Evolutionary conservation across 2,329 filamentous ascomycete species (phyloP), one percentile per base, ranked within the genome.

Genomic region (Alternaria sp.): DNA sequence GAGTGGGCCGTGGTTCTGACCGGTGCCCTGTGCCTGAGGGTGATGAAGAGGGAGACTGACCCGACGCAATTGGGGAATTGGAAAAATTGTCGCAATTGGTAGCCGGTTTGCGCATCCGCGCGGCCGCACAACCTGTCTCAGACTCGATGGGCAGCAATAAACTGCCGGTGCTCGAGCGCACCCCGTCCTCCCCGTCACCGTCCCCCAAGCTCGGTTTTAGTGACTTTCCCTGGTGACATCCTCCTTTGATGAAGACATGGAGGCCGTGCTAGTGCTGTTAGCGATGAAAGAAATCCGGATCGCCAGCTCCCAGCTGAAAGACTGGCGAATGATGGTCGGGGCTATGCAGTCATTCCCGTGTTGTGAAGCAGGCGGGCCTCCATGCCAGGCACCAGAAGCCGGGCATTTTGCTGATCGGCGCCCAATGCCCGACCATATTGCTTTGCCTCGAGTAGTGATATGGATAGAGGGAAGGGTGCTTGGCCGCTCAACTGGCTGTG

Each of bases 341-440:
- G 73, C 72, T 67, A 70, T 73, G 71, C 73, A 68, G 67, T 60
- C 65, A 65, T 53, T 50, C 57, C 45, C 58, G 56, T 53, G 64
- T 49, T 37, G 55, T 51, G 53, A 60, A 46, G 54, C 64, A 64
- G 47, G 63, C 61, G 58, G 51, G 54, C 58, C 54, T 28, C 25
- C 53, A 60, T 59, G 69, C 66, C 71, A 74, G 70, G 68, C 66
- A 72, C 67, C 54, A 55, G 65, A 61, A 53, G 45, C 64, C 55
- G 57, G 58, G 61, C 65, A 72, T 69, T 67, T 67, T 73, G 69
- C 61, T 62, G 61, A 63, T 66, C 61, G 50, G 72, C 61, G 71
- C 69, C 72, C 71, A 75, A 73, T 69, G 69, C 64, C 68, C 65
- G 63, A 65, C 63, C 62, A 71, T 70, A 69, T 68, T 73, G 60